Evolutionary conservation across 2,329 filamentous ascomycete genomes (phyloP).

Genomic region (Coccinonectria pachysandricola): DNA sequence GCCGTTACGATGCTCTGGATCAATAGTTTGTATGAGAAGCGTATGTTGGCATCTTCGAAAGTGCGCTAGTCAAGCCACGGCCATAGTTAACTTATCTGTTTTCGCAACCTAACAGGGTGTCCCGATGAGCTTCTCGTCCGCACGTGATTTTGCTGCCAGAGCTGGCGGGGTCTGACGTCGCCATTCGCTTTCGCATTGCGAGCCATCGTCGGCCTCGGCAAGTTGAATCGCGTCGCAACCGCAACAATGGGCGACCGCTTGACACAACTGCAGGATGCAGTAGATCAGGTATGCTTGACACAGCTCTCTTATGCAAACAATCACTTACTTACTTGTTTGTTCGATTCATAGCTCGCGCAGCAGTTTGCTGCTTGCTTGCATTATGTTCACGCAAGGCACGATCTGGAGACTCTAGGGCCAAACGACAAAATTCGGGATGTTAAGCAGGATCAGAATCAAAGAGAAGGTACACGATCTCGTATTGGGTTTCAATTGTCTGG

Average conservation of each 20-base stretch:
- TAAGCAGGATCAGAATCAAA: slow-evolving; percentile 42
- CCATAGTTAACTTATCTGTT: too few species aligned
- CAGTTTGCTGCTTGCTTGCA: slow-evolving; percentile 59
- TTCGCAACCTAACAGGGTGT: slow-evolving; percentile 20
- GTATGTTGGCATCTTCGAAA: slow-evolving; percentile 4
- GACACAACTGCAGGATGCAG: slow-evolving; percentile 75
- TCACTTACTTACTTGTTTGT: too few species aligned
- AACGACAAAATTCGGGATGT: slow-evolving; percentile 49
- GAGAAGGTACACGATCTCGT: too few species aligned
- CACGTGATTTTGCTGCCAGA: background rate
- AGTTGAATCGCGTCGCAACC: slow-evolving; percentile 2
- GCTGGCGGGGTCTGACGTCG: slow-evolving; percentile 2
- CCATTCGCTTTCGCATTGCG: background rate
- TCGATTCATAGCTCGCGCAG: slow-evolving; percentile 44
- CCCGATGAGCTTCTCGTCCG: slow-evolving; percentile 12
- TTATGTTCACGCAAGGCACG: slow-evolving; percentile 59
- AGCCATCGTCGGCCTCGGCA: too few species aligned
- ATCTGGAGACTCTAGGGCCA: slow-evolving; percentile 47
- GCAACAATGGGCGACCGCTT: slow-evolving; percentile 61
- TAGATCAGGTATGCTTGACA: slow-evolving; percentile 60
- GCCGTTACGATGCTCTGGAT: too few species aligned
- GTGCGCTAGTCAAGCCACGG: slow-evolving; percentile 1
- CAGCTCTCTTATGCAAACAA: too few species aligned
- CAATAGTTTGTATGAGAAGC: too few species aligned
- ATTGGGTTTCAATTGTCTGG: too few species aligned